phyloP scores from a whole-genome alignment of 257 asterid species.

The Solanum piurae region DNA sequence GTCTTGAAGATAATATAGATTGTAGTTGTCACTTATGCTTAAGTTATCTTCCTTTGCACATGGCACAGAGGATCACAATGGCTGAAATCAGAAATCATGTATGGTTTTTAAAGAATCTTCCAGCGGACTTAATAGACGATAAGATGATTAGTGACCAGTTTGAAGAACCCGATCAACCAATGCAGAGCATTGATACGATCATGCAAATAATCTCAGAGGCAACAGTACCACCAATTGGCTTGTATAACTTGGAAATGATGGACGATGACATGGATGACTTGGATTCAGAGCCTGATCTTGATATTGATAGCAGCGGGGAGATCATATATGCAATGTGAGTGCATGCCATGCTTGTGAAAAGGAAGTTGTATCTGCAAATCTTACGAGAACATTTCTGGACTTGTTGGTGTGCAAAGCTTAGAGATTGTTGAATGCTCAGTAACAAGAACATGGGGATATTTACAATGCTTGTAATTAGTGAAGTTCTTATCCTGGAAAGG shows the following conservation, averaged over 20 bases:
- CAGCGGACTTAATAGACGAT: slow-evolving; percentile 81
- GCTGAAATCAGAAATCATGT: slow-evolving; percentile 58
- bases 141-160: slow-evolving; percentile 42
- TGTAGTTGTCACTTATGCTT: neutral
- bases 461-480: neutral
- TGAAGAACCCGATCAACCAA: slow-evolving; percentile 84
- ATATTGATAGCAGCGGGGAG: slow-evolving; percentile 97
- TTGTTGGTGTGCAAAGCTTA: neutral
- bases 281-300: slow-evolving; percentile 88
- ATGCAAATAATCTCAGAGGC: slow-evolving; percentile 94
- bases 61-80: slow-evolving; percentile 70
- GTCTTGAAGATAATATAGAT: neutral
- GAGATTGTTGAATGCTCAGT: neutral
- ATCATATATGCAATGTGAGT: slow-evolving; percentile 70
- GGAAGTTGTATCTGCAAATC: neutral
- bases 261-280: slow-evolving; percentile 85
- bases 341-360: neutral
- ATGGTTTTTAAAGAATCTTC: slow-evolving; percentile 89
- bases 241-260: slow-evolving; percentile 57
- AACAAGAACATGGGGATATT: neutral
- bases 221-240: slow-evolving; percentile 81
- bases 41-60: neutral
- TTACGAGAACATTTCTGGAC: neutral
- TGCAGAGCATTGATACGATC: slow-evolving; percentile 73
- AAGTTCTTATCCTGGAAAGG: neutral